Conservation (phyloP, 2,329 filamentous ascomycete genomes). For the Geosmithia putterillii region DNA sequence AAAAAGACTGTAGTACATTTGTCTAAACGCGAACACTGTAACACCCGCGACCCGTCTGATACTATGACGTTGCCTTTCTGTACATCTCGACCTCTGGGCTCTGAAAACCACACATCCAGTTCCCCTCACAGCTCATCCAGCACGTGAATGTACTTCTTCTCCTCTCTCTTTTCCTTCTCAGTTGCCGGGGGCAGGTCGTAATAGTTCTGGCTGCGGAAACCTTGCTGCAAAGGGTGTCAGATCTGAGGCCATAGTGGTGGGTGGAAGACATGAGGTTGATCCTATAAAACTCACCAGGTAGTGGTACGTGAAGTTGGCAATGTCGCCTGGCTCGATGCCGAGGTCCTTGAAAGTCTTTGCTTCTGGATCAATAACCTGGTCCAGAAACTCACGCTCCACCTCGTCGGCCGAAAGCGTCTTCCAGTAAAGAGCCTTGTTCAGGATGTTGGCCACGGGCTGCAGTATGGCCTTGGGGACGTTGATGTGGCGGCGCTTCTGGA, state of each 20-base stretch:
- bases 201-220: constrained; percentile 76
- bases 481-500: constrained; percentile 79
- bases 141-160: constrained; percentile 95
- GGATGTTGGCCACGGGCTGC: constrained; percentile 58
- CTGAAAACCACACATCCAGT: neutral
- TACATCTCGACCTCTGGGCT: neutral
- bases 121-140: constrained; percentile 66
- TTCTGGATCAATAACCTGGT: constrained; percentile 78
- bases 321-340: constrained; percentile 76
- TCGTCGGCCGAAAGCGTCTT: constrained; percentile 70
- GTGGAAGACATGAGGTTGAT: neutral
- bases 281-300: constrained; percentile 63
- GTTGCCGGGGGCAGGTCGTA: constrained; percentile 92
- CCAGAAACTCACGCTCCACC: constrained; percentile 82
- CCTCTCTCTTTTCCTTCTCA: constrained; percentile 86
- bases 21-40: neutral
- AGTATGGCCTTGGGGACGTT: constrained; percentile 76
- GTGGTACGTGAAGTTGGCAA: constrained; percentile 79
- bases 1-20: constrained; percentile 2
- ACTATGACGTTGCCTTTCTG: neutral
- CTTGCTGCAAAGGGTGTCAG: constrained; percentile 50
- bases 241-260: neutral
- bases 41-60: neutral
- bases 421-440: constrained; percentile 88
- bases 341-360: constrained; percentile 96